Percentiles rank a stretch among this genome's conserved stretches.
Conservation (phyloP, 495 filamentous ascomycete species). For the Daldinia caldariorum region DNA sequence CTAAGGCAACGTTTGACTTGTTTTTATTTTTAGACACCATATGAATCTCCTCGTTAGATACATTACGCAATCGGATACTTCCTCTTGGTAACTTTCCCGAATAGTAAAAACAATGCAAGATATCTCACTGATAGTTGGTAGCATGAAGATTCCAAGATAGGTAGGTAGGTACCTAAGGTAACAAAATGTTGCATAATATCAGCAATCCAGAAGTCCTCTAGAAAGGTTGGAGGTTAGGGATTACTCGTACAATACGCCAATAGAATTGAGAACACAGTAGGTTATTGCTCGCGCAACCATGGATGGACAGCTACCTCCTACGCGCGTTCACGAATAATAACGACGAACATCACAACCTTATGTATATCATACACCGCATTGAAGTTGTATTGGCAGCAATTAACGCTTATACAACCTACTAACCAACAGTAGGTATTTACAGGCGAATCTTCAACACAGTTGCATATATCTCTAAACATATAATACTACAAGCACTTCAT, state of each 20-base stretch:
- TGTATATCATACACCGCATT: no score
- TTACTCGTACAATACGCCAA: conserved; percentile 23
- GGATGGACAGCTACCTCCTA: no score
- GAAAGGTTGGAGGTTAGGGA: conserved; percentile 3
- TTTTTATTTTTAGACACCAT: not conserved
- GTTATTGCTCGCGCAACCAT: not conserved
- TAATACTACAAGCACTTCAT: no score
- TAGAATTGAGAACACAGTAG: conserved; percentile 1
- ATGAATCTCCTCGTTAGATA: not conserved
- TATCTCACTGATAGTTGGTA: not conserved
- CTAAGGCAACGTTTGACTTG: not conserved
- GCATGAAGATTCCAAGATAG: not conserved
- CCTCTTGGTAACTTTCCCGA: not conserved
- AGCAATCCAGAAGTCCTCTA: conserved; percentile 20
- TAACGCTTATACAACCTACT: no score
- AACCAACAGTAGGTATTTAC: no score
- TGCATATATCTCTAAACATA: no score
- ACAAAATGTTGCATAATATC: conserved; percentile 2
- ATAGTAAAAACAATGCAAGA: not conserved
- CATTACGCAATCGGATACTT: not conserved
- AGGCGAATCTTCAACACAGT: no score
- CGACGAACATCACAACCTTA: no score
- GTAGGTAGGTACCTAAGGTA: no score
- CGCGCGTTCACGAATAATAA: no score
- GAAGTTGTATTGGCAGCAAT: no score